phyloP scores from a whole-genome alignment of 2,329 filamentous ascomycete species.

The Sphaceloma murrayae region DNA sequence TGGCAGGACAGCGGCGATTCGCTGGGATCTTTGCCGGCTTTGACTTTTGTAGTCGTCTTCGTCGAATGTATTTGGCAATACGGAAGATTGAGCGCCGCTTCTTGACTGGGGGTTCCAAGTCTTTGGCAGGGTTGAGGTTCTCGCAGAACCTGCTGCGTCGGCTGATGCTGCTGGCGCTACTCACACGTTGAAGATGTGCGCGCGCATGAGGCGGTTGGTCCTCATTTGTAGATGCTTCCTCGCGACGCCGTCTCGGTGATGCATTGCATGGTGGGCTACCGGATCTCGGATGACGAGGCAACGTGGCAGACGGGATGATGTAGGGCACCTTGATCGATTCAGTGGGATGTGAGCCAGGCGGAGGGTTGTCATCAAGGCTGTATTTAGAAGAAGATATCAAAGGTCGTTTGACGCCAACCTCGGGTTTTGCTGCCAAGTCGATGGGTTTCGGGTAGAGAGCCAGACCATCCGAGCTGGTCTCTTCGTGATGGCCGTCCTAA shows the following conservation, averaged over 20 bases:
- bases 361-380: background rate
- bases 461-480: background rate
- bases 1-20: constrained; percentile 20
- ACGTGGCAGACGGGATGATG: background rate
- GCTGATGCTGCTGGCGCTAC: constrained; percentile 21
- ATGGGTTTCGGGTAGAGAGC: background rate
- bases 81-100: constrained; percentile 27
- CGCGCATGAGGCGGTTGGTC: background rate
- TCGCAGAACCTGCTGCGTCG: constrained; percentile 19
- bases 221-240: background rate
- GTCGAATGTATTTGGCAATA: constrained; percentile 22
- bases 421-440: background rate
- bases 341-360: too few relatives aligned
- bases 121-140: constrained; percentile 19
- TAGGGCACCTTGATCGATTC: too few relatives aligned
- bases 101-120: constrained; percentile 21
- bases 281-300: background rate
- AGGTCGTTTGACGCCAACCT: background rate
- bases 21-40: constrained; percentile 23
- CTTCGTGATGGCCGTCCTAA: background rate
- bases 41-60: constrained; percentile 20
- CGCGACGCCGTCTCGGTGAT: background rate
- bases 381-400: background rate
- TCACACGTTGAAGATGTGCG: background rate
- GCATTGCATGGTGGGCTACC: constrained; percentile 1